A percentile compares a stretch with the other conserved stretches of the same genome.
Conservation (phyloP, 257 asterid species). For the Galeopsis tetrahit region DNA sequence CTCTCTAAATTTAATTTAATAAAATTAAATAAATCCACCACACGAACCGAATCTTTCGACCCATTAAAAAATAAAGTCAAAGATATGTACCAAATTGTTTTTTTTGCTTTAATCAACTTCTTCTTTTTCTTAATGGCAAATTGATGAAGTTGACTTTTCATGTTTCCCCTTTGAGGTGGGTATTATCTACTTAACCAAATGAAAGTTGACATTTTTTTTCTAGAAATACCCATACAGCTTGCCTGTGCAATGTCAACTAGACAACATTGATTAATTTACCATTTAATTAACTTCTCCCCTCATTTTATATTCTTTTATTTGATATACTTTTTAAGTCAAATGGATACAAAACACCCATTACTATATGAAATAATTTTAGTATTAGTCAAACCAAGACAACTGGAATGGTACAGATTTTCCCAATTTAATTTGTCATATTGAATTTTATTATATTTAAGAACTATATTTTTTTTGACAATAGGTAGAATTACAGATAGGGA, state of each 20-base stretch:
- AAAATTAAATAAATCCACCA: slow-evolving; percentile 30
- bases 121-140: neutral
- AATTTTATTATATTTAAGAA: too few relatives aligned
- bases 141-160: slow-evolving; percentile 17
- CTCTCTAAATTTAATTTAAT: neutral
- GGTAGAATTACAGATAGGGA: too few relatives aligned
- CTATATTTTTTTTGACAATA: too few relatives aligned
- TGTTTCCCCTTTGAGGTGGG: slow-evolving; percentile 5
- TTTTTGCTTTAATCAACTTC: neutral
- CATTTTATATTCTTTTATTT: neutral
- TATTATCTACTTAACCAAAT: neutral
- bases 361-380: neutral
- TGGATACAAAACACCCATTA: neutral
- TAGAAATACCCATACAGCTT: neutral
- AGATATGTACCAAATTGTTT: slow-evolving; percentile 33
- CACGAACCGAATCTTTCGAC: slow-evolving; percentile 23
- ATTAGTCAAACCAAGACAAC: neutral
- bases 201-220: slow-evolving; percentile 21
- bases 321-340: neutral
- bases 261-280: neutral
- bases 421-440: neutral
- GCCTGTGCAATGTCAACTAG: slow-evolving; percentile 10
- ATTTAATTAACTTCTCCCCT: neutral
- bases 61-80: slow-evolving; percentile 34
- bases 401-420: neutral